These are phyloP conservation scores for Elsinoe australis DNA, from an alignment of 2,329 filamentous ascomycete genomes.

Conservation along the genomic window DNA sequence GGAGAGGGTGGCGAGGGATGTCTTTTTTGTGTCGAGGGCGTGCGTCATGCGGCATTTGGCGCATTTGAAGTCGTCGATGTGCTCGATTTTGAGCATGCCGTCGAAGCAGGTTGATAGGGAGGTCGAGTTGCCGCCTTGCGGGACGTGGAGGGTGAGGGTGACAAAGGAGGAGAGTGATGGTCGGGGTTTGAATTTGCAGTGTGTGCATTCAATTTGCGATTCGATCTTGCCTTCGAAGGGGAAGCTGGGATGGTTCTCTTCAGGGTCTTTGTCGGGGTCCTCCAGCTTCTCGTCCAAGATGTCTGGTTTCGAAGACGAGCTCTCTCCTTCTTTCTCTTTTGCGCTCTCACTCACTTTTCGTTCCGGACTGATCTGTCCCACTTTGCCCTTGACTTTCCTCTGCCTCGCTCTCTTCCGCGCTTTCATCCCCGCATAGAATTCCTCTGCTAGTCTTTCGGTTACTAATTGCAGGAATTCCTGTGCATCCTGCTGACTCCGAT, in stretches of 20 bases:
- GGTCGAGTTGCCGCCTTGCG: constrained; percentile 62
- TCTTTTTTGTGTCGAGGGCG: constrained; percentile 54
- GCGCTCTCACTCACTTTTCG: constrained; percentile 6
- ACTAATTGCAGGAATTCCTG: constrained; percentile 96
- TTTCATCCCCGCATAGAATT: constrained; percentile 78
- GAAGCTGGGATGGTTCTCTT: constrained; percentile 52
- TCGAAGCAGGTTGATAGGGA: constrained; percentile 85
- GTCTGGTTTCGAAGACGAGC: neutral
- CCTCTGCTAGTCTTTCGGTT: constrained; percentile 83
- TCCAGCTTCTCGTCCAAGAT: neutral
- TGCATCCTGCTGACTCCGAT: constrained; percentile 90
- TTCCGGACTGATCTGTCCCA: no score
- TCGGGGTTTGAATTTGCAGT: constrained; percentile 82
- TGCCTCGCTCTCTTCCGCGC: constrained; percentile 56
- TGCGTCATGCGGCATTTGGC: constrained; percentile 85
- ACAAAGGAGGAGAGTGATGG: constrained; percentile 79
- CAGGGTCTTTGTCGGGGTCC: neutral
- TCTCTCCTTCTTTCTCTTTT: neutral
- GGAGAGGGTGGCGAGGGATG: constrained; percentile 36
- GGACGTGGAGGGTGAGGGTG: constrained; percentile 84
- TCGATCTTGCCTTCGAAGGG: constrained; percentile 87
- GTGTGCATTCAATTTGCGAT: constrained; percentile 89
- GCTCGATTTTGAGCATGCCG: constrained; percentile 85
- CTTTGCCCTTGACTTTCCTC: no score
- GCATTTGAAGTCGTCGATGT: constrained; percentile 95